These are phyloP conservation scores for Fonsecaea multimorphosa DNA, from an alignment of 2,329 filamentous ascomycete species.

Conservation along the genomic window DNA sequence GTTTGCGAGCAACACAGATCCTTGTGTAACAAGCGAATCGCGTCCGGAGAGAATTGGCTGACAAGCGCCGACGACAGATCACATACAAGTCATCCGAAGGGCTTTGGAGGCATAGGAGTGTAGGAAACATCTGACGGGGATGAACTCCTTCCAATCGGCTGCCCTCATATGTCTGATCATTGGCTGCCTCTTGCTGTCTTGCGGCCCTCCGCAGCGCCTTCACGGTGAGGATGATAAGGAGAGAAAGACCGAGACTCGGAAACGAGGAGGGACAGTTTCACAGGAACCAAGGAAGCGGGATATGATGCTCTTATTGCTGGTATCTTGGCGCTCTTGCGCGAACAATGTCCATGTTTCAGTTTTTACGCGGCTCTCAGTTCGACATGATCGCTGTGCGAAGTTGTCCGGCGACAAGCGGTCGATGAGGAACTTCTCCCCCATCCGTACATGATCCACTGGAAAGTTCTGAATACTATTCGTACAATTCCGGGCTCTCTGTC, in stretches of 20 bases:
- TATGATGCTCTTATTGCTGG: background rate
- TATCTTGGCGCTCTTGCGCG: background rate
- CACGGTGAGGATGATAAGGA: background rate
- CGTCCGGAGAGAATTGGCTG: no score
- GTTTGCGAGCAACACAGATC: no score
- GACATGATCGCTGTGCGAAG: background rate
- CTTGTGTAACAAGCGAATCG: no score
- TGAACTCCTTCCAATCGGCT: no score
- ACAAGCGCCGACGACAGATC: no score
- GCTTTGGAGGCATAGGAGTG: no score
- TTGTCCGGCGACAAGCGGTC: background rate
- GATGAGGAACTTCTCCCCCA: background rate
- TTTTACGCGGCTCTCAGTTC: background rate
- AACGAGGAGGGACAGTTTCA: background rate
- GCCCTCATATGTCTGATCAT: no score
- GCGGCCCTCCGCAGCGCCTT: background rate
- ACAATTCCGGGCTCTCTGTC: conserved; percentile 25
- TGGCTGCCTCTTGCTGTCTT: no score
- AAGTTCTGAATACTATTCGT: conserved; percentile 8
- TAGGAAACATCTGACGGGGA: no score
- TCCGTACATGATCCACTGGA: background rate
- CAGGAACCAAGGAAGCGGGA: background rate
- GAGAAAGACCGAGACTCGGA: background rate
- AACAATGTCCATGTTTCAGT: background rate
- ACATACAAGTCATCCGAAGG: no score